Conservation (phyloP, 805 yeast species). For the Metschnikowia peoriensis region DNA sequence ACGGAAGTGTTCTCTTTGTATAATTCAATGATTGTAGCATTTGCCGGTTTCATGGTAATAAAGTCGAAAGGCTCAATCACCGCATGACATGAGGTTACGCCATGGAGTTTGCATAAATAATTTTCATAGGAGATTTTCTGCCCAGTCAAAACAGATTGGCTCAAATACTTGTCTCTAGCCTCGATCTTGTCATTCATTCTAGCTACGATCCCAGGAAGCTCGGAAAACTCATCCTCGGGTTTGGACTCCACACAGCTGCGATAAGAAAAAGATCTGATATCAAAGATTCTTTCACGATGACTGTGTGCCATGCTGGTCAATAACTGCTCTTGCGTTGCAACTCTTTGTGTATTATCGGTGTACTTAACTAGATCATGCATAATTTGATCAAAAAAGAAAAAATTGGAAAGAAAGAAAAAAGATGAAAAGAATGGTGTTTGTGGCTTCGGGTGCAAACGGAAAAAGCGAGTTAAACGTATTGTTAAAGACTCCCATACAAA, state of each 20-base stretch:
- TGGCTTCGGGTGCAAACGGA: slow-evolving; percentile 4
- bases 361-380: no score
- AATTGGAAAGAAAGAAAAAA: neutral
- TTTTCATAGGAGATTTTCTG: neutral
- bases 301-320: slow-evolving; percentile 1
- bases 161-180: neutral
- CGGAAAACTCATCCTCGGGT: slow-evolving; percentile 1
- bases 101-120: neutral
- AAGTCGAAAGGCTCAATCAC: slow-evolving; percentile 11
- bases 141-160: neutral
- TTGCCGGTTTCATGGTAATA: slow-evolving; percentile 3
- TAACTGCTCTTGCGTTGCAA: slow-evolving; percentile 8
- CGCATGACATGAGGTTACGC: neutral
- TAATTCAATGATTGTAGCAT: neutral
- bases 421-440: neutral
- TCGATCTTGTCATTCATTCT: slow-evolving; percentile 9
- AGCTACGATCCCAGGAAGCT: slow-evolving; percentile 2
- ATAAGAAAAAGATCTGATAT: slow-evolving; percentile 1
- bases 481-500: no score
- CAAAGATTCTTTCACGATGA: slow-evolving; percentile 3
- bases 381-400: no score
- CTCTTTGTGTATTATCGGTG: slow-evolving; percentile 4
- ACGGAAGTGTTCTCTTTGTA: neutral
- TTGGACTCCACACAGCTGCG: slow-evolving; percentile 1
- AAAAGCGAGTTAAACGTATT: neutral